Evolutionary conservation across 2,329 filamentous ascomycete genomes (phyloP).

Genomic region (Fusarium sp.): DNA sequence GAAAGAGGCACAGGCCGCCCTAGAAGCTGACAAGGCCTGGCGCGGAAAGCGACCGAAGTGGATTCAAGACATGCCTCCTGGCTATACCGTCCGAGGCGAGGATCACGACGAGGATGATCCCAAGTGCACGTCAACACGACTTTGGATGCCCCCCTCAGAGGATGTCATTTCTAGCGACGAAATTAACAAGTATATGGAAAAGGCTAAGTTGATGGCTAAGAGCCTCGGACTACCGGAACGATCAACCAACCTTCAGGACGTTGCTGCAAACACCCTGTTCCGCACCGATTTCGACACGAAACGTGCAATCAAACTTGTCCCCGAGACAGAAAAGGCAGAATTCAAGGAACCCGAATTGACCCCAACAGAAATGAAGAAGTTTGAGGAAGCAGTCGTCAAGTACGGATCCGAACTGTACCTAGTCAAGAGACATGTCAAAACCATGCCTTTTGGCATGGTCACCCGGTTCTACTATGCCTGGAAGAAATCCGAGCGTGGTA

Average conservation of each 20-base stretch:
- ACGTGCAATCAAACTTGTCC: conserved; percentile 76
- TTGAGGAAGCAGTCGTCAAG: conserved; percentile 90
- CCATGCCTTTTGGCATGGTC: conserved; percentile 81
- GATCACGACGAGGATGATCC: conserved; percentile 79
- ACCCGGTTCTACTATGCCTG: conserved; percentile 97
- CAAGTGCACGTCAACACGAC: conserved; percentile 77
- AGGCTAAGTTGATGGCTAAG: conserved; percentile 73
- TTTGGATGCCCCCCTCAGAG: conserved; percentile 81
- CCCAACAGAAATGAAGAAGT: conserved; percentile 84
- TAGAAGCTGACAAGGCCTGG: conserved; percentile 84
- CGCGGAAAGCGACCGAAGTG: conserved; percentile 89
- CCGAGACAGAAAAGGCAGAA: conserved; percentile 74
- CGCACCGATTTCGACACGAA: conserved; percentile 78
- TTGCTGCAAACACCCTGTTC: conserved; percentile 80
- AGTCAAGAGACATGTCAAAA: conserved; percentile 88
- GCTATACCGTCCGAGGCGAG: conserved; percentile 87
- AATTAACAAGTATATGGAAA: conserved; percentile 81
- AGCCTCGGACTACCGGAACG: conserved; percentile 77
- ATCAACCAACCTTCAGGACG: conserved; percentile 89
- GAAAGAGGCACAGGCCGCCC: conserved; percentile 82
- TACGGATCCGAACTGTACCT: conserved; percentile 90
- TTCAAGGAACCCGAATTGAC: conserved; percentile 88
- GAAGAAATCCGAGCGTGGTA: conserved; percentile 92
- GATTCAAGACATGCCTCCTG: conserved; percentile 90
- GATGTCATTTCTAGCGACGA: conserved; percentile 64